Percentiles rank a stretch among this genome's conserved stretches.
Conservation (phyloP, 2,329 filamentous ascomycete species). For the Ophiostoma sp. region DNA sequence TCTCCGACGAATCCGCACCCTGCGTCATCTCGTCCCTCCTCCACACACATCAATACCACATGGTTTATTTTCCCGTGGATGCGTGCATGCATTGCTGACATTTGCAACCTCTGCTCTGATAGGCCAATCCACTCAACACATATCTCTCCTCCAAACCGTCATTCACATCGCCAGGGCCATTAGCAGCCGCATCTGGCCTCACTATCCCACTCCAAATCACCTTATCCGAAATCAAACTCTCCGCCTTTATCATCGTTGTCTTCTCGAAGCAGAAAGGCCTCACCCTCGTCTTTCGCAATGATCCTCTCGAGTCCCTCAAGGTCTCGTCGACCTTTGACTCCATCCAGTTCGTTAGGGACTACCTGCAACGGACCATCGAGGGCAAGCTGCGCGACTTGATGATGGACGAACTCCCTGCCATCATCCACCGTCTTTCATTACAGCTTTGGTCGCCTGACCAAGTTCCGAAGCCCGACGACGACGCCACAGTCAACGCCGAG, state of each 20-base stretch:
- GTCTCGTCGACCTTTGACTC: slow-evolving; percentile 99
- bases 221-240: slow-evolving; percentile 88
- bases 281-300: slow-evolving; percentile 95
- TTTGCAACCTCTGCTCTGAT: slow-evolving; percentile 22
- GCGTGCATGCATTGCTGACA: slow-evolving; percentile 40
- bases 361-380: slow-evolving; percentile 93
- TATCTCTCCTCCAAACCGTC: slow-evolving; percentile 85
- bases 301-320: slow-evolving; percentile 94
- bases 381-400: slow-evolving; percentile 85
- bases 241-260: slow-evolving; percentile 93
- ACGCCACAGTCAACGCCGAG: slow-evolving; percentile 47
- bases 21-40: slow-evolving; percentile 26
- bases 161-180: slow-evolving; percentile 86
- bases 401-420: slow-evolving; percentile 96
- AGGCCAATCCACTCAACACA: slow-evolving; percentile 94
- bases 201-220: slow-evolving; percentile 98
- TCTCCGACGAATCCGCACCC: slow-evolving; percentile 17
- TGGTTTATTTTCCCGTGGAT: slow-evolving; percentile 31
- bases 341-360: slow-evolving; percentile 96
- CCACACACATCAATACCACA: too few species aligned
- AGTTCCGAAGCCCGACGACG: slow-evolving; percentile 55
- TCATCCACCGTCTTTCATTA: slow-evolving; percentile 87
- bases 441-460: slow-evolving; percentile 88
- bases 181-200: slow-evolving; percentile 84
- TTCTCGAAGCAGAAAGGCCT: slow-evolving; percentile 97